Evolutionary conservation across 2,329 filamentous ascomycete species (phyloP).

Genomic region (Cercospora berteroae): DNA sequence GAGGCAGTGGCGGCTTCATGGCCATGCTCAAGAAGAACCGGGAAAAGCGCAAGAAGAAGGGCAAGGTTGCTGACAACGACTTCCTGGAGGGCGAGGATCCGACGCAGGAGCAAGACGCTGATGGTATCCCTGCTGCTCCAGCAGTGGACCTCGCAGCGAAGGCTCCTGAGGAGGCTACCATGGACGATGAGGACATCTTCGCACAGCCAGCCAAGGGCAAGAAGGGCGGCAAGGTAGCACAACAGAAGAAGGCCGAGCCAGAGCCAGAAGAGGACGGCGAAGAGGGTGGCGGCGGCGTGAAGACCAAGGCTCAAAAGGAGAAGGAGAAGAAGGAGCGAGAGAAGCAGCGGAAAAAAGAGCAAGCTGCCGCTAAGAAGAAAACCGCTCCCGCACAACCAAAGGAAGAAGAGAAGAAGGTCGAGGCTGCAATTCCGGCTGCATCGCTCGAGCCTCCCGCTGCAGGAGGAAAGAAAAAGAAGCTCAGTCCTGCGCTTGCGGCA

Average conservation of each 20-base stretch:
- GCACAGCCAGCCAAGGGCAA: slow-evolving; percentile 72
- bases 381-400: slow-evolving; percentile 39
- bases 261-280: slow-evolving; percentile 47
- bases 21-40: slow-evolving; percentile 54
- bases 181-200: slow-evolving; percentile 72
- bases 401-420: slow-evolving; percentile 36
- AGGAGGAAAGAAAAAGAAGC: slow-evolving; percentile 82
- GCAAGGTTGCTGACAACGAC: slow-evolving; percentile 65
- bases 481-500: slow-evolving; percentile 69
- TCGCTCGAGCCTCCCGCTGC: slow-evolving; percentile 43
- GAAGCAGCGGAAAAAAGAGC: slow-evolving; percentile 97
- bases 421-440: slow-evolving; percentile 52
- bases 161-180: slow-evolving; percentile 73
- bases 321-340: slow-evolving; percentile 97
- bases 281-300: slow-evolving; percentile 63
- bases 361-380: slow-evolving; percentile 87
- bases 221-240: slow-evolving; percentile 44
- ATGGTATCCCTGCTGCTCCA: slow-evolving; percentile 41
- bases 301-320: slow-evolving; percentile 98
- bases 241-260: slow-evolving; percentile 48
- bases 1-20: slow-evolving; percentile 49
- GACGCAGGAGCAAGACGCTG: slow-evolving; percentile 40
- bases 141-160: slow-evolving; percentile 57
- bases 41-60: slow-evolving; percentile 87
- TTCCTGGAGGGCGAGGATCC: slow-evolving; percentile 67